Evolutionary conservation across 257 asterid genomes (phyloP).

Genomic region (Salvia rosmarinus): DNA sequence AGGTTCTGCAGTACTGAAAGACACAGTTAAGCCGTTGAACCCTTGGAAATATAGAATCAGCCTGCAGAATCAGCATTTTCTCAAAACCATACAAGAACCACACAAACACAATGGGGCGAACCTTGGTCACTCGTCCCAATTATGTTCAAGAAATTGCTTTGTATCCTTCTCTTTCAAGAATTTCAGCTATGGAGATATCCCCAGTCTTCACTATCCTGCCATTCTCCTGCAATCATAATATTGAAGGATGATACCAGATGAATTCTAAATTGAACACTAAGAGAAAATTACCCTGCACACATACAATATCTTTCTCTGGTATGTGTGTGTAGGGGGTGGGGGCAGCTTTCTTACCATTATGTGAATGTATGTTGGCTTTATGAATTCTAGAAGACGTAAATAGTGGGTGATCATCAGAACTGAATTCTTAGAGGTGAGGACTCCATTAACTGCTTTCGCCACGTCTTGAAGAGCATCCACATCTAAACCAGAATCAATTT

Average conservation of each 20-base stretch:
- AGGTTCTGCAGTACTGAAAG: neutral
- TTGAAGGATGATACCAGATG: constrained; percentile 12
- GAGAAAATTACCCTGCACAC: neutral
- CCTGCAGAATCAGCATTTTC: constrained; percentile 5
- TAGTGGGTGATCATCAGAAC: constrained; percentile 96
- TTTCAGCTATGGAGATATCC: constrained; percentile 73
- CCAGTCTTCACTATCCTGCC: constrained; percentile 90
- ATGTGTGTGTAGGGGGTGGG: too few relatives aligned
- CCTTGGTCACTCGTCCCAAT: neutral
- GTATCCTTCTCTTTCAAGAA: constrained; percentile 80
- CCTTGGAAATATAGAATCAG: neutral
- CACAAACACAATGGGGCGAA: neutral
- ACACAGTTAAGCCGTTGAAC: neutral
- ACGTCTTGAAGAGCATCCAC: constrained; percentile 96
- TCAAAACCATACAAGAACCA: constrained; percentile 1
- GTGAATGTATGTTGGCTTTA: constrained; percentile 79
- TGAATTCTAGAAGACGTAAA: constrained; percentile 81
- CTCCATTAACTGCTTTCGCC: constrained; percentile 81
- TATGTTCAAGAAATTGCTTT: constrained; percentile 61
- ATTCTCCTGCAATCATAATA: constrained; percentile 61
- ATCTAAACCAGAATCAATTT: constrained; percentile 97
- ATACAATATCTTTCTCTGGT: too few relatives aligned
- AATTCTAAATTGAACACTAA: neutral
- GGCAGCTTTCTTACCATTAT: constrained; percentile 71
- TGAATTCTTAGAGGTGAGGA: constrained; percentile 69